Conservation (phyloP, 1,139 yeast species). For the Kodamaea sp. region DNA sequence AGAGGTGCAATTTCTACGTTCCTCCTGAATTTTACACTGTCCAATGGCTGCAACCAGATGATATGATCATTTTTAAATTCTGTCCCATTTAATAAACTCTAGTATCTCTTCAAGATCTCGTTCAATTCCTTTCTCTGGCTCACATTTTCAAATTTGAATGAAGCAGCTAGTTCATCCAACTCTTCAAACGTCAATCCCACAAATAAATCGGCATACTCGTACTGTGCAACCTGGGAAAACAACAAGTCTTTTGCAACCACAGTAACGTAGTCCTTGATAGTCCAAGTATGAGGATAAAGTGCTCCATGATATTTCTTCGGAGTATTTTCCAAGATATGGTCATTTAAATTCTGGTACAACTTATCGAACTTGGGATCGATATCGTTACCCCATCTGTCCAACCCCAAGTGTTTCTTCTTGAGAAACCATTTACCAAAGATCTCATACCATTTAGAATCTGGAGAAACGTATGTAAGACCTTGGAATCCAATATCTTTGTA, state of each 20-base stretch:
- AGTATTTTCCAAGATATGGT: constrained; percentile 36
- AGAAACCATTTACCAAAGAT: constrained; percentile 39
- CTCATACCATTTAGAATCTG: constrained; percentile 41
- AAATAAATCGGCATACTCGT: constrained; percentile 45
- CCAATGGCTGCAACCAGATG: too few relatives aligned
- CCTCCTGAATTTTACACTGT: too few relatives aligned
- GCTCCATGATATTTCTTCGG: constrained; percentile 29
- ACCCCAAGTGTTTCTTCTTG: constrained; percentile 43
- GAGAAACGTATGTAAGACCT: constrained; percentile 45
- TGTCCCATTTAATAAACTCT: too few relatives aligned
- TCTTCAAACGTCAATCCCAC: constrained; percentile 40
- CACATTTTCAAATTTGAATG: constrained; percentile 46
- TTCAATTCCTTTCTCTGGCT: constrained; percentile 42
- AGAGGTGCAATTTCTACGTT: too few relatives aligned
- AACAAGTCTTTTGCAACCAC: constrained; percentile 42
- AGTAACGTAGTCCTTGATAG: constrained; percentile 31
- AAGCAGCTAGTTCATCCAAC: constrained; percentile 48
- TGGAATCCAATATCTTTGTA: constrained; percentile 53
- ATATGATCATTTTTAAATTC: too few relatives aligned
- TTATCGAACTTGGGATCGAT: constrained; percentile 36
- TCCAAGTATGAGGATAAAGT: constrained; percentile 40
- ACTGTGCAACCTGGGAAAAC: constrained; percentile 40
- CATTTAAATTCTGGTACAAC: constrained; percentile 31
- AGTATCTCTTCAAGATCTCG: constrained; percentile 31
- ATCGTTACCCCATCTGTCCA: constrained; percentile 51